These are phyloP conservation scores for Globisporangium barbulae DNA, from an alignment of 352 stramenopile species.

Conservation along the genomic window DNA sequence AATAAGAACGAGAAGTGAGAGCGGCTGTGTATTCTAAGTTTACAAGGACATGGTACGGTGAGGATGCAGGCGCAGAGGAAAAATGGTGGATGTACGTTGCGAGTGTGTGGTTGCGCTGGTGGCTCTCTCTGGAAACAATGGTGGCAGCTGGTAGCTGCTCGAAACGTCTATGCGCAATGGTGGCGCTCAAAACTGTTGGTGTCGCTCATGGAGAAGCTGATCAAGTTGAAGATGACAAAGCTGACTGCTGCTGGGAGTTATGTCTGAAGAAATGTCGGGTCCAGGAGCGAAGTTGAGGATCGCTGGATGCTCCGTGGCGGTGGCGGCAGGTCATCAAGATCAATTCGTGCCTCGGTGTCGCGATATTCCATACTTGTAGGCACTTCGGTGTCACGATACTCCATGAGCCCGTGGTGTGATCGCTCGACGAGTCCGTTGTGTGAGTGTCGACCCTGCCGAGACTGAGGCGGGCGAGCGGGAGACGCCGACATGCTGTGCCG, in stretches of 20 bases:
- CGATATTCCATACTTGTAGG: too few relatives aligned
- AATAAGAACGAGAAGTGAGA: background rate
- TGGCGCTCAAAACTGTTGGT: conserved; percentile 9
- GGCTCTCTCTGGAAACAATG: conserved; percentile 1
- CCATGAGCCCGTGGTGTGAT: background rate
- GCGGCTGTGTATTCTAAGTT: conserved; percentile 9
- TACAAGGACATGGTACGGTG: conserved; percentile 6
- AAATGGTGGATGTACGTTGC: background rate
- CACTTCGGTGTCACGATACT: background rate
- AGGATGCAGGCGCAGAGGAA: background rate
- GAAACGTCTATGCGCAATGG: conserved; percentile 8
- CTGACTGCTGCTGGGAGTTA: background rate
- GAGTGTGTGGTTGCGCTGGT: background rate
- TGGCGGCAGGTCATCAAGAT: background rate
- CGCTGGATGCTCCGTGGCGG: background rate
- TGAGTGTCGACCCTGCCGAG: conserved; percentile 15
- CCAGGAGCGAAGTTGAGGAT: conserved; percentile 4
- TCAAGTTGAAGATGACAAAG: background rate
- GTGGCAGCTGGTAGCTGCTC: background rate
- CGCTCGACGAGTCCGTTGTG: background rate
- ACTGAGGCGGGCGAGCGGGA: conserved; percentile 3
- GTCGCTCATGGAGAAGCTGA: background rate
- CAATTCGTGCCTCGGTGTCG: background rate
- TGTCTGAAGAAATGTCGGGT: background rate
- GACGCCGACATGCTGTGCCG: conserved; percentile 17